A percentile compares a stretch with the other conserved stretches of the same genome.
These are phyloP conservation scores for Dothiorella sarmentorum DNA, from an alignment of 2,329 filamentous ascomycete genomes.

Conservation along the genomic window DNA sequence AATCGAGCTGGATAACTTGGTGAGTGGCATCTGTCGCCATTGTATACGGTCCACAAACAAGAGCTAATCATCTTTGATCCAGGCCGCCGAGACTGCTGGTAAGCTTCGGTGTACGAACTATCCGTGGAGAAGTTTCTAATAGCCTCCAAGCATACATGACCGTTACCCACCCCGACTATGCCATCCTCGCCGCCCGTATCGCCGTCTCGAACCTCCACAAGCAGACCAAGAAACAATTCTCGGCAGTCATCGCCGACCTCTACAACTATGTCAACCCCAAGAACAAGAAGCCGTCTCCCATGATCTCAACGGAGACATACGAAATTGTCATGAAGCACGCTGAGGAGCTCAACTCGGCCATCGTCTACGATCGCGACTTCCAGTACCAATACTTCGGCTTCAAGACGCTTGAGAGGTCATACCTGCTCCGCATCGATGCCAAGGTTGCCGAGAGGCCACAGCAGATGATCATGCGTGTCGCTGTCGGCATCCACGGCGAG, in stretches of 20 bases:
- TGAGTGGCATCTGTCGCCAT: conserved; percentile 51
- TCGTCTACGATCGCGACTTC: conserved; percentile 98
- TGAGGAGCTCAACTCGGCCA: conserved; percentile 96
- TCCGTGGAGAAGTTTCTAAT: neutral
- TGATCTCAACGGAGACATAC: conserved; percentile 91
- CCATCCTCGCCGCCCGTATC: conserved; percentile 95
- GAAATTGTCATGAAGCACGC: conserved; percentile 93
- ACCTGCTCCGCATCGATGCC: conserved; percentile 89
- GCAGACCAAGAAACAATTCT: conserved; percentile 99
- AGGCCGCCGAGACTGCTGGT: conserved; percentile 91
- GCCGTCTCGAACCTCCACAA: conserved; percentile 99
- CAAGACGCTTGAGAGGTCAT: conserved; percentile 98
- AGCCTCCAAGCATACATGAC: conserved; percentile 86
- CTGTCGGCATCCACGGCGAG: conserved; percentile 94
- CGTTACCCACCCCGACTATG: conserved; percentile 97
- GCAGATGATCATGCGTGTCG: conserved; percentile 99
- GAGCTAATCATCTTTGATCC: conserved; percentile 20
- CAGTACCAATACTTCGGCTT: conserved; percentile 99
- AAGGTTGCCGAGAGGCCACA: conserved; percentile 97
- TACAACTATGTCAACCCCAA: conserved; percentile 96
- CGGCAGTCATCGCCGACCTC: conserved; percentile 86
- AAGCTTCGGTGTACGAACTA: neutral
- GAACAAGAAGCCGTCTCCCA: conserved; percentile 77
- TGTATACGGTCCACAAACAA: neutral
- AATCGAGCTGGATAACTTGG: conserved; percentile 91